These are phyloP conservation scores for Ophiostoma sp. DNA, from an alignment of 2,329 filamentous ascomycete species.

Conservation along the genomic window DNA sequence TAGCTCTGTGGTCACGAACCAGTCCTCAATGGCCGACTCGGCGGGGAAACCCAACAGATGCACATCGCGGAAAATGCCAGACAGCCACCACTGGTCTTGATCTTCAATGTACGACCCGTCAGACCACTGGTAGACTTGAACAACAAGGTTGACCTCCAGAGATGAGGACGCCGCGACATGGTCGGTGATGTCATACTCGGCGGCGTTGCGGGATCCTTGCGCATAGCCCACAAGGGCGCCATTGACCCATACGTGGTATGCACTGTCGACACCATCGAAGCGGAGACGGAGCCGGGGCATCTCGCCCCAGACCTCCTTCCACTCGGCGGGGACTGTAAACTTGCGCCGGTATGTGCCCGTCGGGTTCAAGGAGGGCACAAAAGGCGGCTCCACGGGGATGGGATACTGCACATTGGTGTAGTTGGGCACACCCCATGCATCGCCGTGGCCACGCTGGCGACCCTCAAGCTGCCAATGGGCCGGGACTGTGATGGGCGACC, in stretches of 20 bases:
- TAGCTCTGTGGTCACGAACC: conserved; percentile 51
- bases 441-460: conserved; percentile 13
- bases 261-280: conserved; percentile 68
- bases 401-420: conserved; percentile 66
- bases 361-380: conserved; percentile 58
- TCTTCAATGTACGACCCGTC: conserved; percentile 67
- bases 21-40: conserved; percentile 50
- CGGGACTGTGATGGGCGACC: conserved; percentile 53
- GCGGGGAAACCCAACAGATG: conserved; percentile 53
- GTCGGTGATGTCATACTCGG: conserved; percentile 61
- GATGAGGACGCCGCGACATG: conserved; percentile 19
- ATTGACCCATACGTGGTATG: conserved; percentile 66
- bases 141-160: conserved; percentile 40
- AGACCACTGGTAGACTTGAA: conserved; percentile 66
- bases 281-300: conserved; percentile 50
- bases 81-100: conserved; percentile 65
- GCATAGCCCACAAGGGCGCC: conserved; percentile 60
- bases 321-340: conserved; percentile 49
- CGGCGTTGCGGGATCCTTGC: conserved; percentile 62
- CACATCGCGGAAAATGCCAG: conserved; percentile 63
- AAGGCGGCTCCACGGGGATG: conserved; percentile 60
- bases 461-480: conserved; percentile 68
- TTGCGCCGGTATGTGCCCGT: conserved; percentile 57
- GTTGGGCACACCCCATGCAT: conserved; percentile 53
- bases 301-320: conserved; percentile 35